A percentile compares a stretch with the other conserved stretches of the same genome.
phyloP scores from a whole-genome alignment of 257 asterid species.

The Fraxinus excelsior region DNA sequence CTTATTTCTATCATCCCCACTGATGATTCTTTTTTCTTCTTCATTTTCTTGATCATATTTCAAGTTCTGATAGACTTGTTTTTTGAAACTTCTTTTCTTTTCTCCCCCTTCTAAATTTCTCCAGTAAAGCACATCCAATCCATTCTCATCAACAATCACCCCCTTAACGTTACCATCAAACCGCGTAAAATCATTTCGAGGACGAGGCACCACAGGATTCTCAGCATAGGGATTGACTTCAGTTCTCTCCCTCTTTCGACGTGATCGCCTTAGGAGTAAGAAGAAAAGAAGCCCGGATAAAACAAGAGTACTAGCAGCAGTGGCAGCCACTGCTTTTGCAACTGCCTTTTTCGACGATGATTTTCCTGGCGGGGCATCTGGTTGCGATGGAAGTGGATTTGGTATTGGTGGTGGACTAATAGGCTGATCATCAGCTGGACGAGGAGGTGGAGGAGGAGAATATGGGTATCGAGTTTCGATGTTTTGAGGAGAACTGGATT shows the following conservation, averaged over 20 bases:
- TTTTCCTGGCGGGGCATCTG: conserved; percentile 22
- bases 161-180: conserved; percentile 77
- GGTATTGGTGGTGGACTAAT: conserved; percentile 21
- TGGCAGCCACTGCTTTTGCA: conserved; percentile 65
- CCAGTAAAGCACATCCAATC: conserved; percentile 93
- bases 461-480: conserved; percentile 65
- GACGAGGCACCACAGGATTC: conserved; percentile 28
- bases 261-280: conserved; percentile 34
- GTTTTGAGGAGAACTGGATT: conserved; percentile 56
- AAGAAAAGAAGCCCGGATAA: conserved; percentile 49
- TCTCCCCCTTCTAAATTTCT: conserved; percentile 56
- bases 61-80: conserved; percentile 41
- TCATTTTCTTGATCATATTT: conserved; percentile 41
- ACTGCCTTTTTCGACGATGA: conserved; percentile 54
- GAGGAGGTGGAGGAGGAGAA: conserved; percentile 31
- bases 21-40: conserved; percentile 48
- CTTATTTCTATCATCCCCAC: conserved; percentile 30
- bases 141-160: conserved; percentile 84
- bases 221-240: conserved; percentile 19
- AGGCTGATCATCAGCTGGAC: conserved; percentile 7
- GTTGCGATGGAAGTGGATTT: conserved; percentile 7
- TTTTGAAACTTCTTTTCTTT: conserved; percentile 44
- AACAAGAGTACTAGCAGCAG: conserved; percentile 59
- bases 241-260: conserved; percentile 35
- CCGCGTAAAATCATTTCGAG: conserved; percentile 37